Evolutionary conservation across 2,329 filamentous ascomycete species (phyloP).

Genomic region (Fusarium protoensiforme): DNA sequence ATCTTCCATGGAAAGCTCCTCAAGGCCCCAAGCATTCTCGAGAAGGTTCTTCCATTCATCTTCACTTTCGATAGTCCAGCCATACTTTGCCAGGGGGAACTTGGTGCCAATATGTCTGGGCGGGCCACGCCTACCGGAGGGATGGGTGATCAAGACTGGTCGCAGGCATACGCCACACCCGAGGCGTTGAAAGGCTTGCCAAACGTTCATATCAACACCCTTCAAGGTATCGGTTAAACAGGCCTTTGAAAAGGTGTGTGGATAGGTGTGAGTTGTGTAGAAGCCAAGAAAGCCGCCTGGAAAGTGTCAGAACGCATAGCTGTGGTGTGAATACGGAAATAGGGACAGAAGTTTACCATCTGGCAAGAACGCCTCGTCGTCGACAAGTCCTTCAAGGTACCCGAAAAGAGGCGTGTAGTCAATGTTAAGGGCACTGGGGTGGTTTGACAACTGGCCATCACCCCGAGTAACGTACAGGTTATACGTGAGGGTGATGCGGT

Average conservation of each 20-base stretch:
- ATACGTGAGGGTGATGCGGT: slow-evolving; percentile 66
- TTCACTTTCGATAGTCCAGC: not conserved
- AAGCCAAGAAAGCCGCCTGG: slow-evolving; percentile 1
- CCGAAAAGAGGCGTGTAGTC: not conserved
- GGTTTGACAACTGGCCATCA: not conserved
- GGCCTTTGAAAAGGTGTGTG: not conserved
- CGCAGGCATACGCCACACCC: not conserved
- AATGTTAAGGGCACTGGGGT: not conserved
- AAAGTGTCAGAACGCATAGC: not conserved
- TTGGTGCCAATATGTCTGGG: not conserved
- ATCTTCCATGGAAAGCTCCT: not conserved
- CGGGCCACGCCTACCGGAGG: not conserved
- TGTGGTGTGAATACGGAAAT: not conserved
- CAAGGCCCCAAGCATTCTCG: not conserved
- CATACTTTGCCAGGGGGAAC: not conserved
- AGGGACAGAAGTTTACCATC: not conserved
- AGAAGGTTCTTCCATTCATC: not conserved
- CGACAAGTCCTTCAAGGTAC: not conserved
- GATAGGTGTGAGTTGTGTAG: not conserved
- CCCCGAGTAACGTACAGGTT: slow-evolving; percentile 53
- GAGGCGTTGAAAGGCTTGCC: not conserved
- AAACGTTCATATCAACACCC: not conserved
- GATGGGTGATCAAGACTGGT: not conserved
- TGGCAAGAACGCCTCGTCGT: not conserved
- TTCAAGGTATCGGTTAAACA: not conserved